Evolutionary conservation across 2,329 filamentous ascomycete genomes (phyloP).

Genomic region (Coniochaeta hoffmannii): DNA sequence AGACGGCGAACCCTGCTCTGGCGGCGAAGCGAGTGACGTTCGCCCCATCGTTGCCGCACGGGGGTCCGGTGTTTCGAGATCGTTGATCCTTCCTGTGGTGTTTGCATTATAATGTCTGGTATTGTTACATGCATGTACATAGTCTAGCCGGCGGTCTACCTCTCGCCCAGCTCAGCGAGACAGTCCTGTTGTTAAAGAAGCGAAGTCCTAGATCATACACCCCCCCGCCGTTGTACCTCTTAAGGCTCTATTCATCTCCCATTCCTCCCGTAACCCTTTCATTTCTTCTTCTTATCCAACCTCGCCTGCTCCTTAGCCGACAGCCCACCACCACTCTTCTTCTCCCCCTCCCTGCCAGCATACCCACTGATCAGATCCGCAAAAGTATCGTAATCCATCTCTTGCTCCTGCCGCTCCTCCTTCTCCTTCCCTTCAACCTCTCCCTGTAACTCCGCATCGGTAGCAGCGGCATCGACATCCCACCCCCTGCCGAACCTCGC

Average conservation of each 20-base stretch:
- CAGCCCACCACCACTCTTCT: conserved; percentile 28
- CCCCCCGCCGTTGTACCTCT: conserved; percentile 28
- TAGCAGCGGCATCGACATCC: conserved; percentile 55
- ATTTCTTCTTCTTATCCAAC: conserved; percentile 25
- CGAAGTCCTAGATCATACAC: background rate
- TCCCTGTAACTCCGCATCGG: conserved; percentile 17
- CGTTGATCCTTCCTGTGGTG: background rate
- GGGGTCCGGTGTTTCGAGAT: background rate
- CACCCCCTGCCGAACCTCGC: conserved; percentile 76
- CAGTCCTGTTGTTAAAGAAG: background rate
- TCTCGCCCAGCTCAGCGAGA: background rate
- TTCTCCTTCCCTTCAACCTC: conserved; percentile 21
- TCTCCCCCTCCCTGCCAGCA: conserved; percentile 29
- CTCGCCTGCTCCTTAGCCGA: conserved; percentile 30
- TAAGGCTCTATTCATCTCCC: conserved; percentile 16
- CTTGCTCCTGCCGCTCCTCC: conserved; percentile 19
- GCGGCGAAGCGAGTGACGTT: background rate
- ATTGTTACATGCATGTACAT: conserved; percentile 1
- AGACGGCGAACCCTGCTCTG: too few relatives aligned
- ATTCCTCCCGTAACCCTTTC: conserved; percentile 16
- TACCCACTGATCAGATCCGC: conserved; percentile 47
- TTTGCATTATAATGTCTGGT: background rate
- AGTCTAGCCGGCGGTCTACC: background rate
- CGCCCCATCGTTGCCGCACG: background rate
- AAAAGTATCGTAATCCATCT: conserved; percentile 27